Evolutionary conservation across 2,329 filamentous ascomycete genomes (phyloP), one percentile per base, ranked within the genome.

Genomic region (Fusarium sulawesiense): DNA sequence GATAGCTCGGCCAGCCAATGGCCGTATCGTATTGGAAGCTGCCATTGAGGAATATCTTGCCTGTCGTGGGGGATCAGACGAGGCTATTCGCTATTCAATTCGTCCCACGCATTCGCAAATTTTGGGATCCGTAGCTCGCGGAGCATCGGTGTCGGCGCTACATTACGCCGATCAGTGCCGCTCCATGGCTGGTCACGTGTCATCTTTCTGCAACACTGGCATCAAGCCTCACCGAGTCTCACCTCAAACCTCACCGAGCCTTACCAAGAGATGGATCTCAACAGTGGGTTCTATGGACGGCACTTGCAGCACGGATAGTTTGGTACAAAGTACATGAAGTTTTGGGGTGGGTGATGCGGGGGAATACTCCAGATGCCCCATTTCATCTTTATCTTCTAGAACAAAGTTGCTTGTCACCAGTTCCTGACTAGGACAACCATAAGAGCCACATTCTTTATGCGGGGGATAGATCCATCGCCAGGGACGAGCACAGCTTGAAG

Each of bases 261-360:
- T 70, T 66, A 72, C 53, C 62, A 68, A 49, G 50, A 55, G 67
- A 70, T 71, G 67, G 67, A 70, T 71, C 63, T 70, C 67, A 64
- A 56, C 67, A 42, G 67, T 70, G 67, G 67, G 29, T 70, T 71
- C 54, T 37, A 16, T 68, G 69, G 69, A 69, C 67, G 69, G 73
- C 65, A 72, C 72, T 74, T 76, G 73, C 71, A 75, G 73, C 72
- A 75, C 72, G 71, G 72, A 75, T 75, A 57, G 70, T 66, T 57
- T 67, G 70, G 73, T 75, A 74, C 71, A 75, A 73, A 73, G 71
- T 73, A 75, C 73, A 71, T 61, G 64, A 61, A 55, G 60, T 45
- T 50, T 71, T 69, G 64, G 68, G 59, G 68, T 65, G 68, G 72
- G 50, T 54, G 71, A 73, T 75, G 73, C 72, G 73, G 73, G 73